These are phyloP conservation scores for Mortierella alpina DNA, from an alignment of 192 early-diverging fungal species.

Conservation along the genomic window DNA sequence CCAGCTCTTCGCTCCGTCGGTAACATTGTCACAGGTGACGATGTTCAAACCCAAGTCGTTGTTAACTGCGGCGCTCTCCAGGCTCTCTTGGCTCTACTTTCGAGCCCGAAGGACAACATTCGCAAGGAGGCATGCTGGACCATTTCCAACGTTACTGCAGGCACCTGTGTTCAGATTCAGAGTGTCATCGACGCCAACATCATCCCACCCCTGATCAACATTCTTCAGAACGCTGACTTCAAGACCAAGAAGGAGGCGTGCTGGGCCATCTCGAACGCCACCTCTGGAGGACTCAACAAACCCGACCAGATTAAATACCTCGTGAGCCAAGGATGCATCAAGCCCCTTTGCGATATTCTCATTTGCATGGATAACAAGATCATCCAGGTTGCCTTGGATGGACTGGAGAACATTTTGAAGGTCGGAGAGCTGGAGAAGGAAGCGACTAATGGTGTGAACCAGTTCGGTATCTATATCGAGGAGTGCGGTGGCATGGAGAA, in stretches of 20 bases:
- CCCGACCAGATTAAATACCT: constrained; percentile 96
- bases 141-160: constrained; percentile 98
- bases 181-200: constrained; percentile 95
- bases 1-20: constrained; percentile 97
- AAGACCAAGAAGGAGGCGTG: constrained; percentile 99
- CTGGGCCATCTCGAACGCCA: constrained; percentile 99
- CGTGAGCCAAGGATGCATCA: constrained; percentile 92
- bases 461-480: constrained; percentile 91
- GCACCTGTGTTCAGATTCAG: constrained; percentile 93
- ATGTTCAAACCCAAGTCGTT: constrained; percentile 95
- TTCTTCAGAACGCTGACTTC: constrained; percentile 90
- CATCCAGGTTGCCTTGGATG: constrained; percentile 96
- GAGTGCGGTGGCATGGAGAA: constrained; percentile 95
- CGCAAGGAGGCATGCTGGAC: constrained; percentile 99
- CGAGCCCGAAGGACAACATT: constrained; percentile 92
- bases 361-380: constrained; percentile 94
- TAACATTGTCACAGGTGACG: constrained; percentile 99
- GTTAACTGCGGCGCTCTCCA: constrained; percentile 89
- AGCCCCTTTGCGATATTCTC: constrained; percentile 94
- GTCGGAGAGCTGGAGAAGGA: constrained; percentile 91
- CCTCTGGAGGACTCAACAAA: constrained; percentile 89
- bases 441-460: constrained; percentile 74
- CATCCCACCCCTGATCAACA: constrained; percentile 90
- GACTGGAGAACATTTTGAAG: constrained; percentile 97
- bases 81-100: constrained; percentile 85